These are phyloP conservation scores for Cordyceps sp. DNA, from an alignment of 2,329 filamentous ascomycete genomes.

Conservation along the genomic window DNA sequence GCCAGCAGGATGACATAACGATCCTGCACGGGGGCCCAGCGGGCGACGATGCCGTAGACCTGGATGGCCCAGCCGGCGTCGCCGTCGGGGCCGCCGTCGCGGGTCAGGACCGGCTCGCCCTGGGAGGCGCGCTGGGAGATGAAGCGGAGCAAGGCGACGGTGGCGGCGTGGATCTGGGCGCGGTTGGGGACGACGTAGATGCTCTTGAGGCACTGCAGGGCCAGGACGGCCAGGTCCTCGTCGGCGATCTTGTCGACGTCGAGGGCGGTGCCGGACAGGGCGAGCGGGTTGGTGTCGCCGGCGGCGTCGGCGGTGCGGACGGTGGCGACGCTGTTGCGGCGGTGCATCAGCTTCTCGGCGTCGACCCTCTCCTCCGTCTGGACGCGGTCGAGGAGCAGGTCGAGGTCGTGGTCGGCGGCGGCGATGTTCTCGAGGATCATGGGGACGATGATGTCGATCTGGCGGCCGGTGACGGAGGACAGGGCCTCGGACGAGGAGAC, in stretches of 20 bases:
- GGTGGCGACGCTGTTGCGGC: conserved; percentile 66
- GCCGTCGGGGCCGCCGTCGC: conserved; percentile 20
- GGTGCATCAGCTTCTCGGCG: conserved; percentile 42
- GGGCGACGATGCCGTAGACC: conserved; percentile 62
- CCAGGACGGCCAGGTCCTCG: conserved; percentile 71
- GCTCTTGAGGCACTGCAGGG: conserved; percentile 71
- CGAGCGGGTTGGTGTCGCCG: conserved; percentile 48
- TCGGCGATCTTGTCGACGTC: conserved; percentile 85
- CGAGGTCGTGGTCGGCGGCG: conserved; percentile 52
- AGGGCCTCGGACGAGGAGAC: conserved; percentile 68
- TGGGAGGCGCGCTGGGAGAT: conserved; percentile 43
- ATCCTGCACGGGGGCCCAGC: conserved; percentile 87
- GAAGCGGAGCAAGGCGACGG: conserved; percentile 57
- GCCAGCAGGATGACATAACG: conserved; percentile 81
- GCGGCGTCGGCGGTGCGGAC: conserved; percentile 48
- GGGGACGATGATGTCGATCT: conserved; percentile 65
- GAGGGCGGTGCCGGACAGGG: conserved; percentile 63
- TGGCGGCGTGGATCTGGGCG: conserved; percentile 65
- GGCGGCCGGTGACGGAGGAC: conserved; percentile 55
- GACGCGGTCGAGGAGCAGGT: conserved; percentile 49
- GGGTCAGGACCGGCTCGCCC: conserved; percentile 34
- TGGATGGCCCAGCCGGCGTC: conserved; percentile 64
- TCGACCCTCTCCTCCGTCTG: conserved; percentile 53
- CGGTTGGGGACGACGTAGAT: conserved; percentile 74
- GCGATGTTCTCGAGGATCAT: conserved; percentile 78